Evolutionary conservation across 2,329 filamentous ascomycete genomes (phyloP).

Genomic region (Fusarium sp.): DNA sequence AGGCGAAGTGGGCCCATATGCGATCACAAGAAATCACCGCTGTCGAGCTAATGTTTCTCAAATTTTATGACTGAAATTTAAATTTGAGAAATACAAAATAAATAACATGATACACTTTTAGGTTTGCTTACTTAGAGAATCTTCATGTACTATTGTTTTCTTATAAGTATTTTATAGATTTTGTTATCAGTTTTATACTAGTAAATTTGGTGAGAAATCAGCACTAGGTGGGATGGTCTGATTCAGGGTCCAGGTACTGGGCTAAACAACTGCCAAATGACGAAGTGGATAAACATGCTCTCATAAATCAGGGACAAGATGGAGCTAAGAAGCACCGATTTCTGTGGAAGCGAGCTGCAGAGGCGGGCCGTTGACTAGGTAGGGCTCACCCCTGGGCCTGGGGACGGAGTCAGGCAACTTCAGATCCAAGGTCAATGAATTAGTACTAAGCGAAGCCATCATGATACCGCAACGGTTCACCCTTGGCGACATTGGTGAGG

Average conservation of each 20-base stretch:
- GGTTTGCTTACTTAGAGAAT: no score
- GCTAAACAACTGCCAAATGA: conserved; percentile 16
- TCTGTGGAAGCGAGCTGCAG: neutral
- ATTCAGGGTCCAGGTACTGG: conserved; percentile 3
- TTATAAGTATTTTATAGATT: no score
- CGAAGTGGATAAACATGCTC: conserved; percentile 21
- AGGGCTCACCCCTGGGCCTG: conserved; percentile 9
- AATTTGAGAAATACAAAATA: no score
- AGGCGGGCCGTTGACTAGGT: conserved; percentile 7
- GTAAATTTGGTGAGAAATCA: no score
- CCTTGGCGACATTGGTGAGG: neutral
- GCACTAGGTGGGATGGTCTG: neutral
- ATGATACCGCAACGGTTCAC: neutral
- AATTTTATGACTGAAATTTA: no score
- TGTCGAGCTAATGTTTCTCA: no score
- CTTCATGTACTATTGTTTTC: no score
- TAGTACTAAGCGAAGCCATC: neutral
- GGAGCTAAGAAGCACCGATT: conserved; percentile 9
- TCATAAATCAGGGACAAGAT: conserved; percentile 12
- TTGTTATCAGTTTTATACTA: no score
- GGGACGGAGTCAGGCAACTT: neutral
- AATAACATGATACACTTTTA: no score
- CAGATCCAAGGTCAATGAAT: neutral
- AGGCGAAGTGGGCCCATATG: neutral
- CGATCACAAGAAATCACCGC: no score